Conservation (phyloP, 2,329 filamentous ascomycete species). For the Trichothecium roseum region DNA sequence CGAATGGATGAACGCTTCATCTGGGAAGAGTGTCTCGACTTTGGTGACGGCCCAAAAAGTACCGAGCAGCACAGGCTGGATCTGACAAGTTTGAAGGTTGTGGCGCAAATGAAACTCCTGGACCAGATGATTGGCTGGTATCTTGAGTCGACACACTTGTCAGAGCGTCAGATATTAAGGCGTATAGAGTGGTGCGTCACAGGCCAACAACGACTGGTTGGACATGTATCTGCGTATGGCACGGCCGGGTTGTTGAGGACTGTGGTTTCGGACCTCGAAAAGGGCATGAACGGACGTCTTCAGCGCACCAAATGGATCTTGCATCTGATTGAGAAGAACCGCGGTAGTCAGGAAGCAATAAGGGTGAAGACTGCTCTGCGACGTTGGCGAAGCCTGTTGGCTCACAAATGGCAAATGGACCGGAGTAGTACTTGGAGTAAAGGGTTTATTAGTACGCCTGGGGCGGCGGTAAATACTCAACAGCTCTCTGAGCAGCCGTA, state of each 20-base stretch:
- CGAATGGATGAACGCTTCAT: too few species aligned
- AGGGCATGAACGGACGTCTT: slow-evolving; percentile 19
- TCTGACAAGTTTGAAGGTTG: background rate
- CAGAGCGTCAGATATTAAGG: slow-evolving; percentile 18
- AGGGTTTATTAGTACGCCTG: too few species aligned
- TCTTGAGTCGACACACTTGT: slow-evolving; percentile 15
- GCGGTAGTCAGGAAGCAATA: slow-evolving; percentile 10
- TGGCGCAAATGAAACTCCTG: slow-evolving; percentile 16
- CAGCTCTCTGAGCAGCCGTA: too few species aligned
- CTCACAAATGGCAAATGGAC: slow-evolving; percentile 1
- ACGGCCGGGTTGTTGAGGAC: slow-evolving; percentile 16
- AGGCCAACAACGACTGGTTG: slow-evolving; percentile 12
- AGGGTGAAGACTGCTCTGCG: slow-evolving; percentile 8
- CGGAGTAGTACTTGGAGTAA: too few species aligned
- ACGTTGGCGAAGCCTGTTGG: slow-evolving; percentile 14
- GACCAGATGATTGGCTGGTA: slow-evolving; percentile 19
- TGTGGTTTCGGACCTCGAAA: slow-evolving; percentile 21
- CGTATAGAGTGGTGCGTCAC: slow-evolving; percentile 16
- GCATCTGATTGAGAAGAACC: slow-evolving; percentile 11
- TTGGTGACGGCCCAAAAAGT: too few species aligned
- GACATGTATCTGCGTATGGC: slow-evolving; percentile 12
- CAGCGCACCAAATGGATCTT: slow-evolving; percentile 19
- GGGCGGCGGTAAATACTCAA: too few species aligned
- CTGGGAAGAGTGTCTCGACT: too few species aligned
- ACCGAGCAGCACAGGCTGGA: too few species aligned